A percentile compares a stretch with the other conserved stretches of the same genome.
Conservation (phyloP, 371 early-diverging fungal species). For the Mortierella sp. region DNA sequence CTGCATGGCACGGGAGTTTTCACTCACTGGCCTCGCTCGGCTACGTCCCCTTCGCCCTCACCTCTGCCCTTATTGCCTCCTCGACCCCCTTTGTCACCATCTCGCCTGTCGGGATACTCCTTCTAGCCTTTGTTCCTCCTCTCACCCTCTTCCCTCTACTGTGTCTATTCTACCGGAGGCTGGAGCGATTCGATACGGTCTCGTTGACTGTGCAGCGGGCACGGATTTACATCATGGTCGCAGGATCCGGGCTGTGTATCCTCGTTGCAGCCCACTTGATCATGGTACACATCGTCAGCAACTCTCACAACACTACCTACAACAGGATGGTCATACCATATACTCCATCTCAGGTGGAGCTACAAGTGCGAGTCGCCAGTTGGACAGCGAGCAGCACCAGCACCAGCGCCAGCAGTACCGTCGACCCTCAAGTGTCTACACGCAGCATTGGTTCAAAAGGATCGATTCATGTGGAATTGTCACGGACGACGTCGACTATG, state of each 20-base stretch:
- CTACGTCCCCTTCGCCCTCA: slow-evolving; percentile 51
- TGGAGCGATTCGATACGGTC: slow-evolving; percentile 38
- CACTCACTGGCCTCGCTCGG: slow-evolving; percentile 51
- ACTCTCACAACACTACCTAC: slow-evolving; percentile 26
- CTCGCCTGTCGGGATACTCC: slow-evolving; percentile 29
- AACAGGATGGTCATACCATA: slow-evolving; percentile 9
- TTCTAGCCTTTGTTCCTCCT: slow-evolving; percentile 44
- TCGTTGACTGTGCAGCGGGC: slow-evolving; percentile 47
- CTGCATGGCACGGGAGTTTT: slow-evolving; percentile 32
- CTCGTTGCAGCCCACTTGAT: slow-evolving; percentile 38
- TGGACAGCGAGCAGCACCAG: too few species aligned
- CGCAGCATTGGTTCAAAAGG: neutral
- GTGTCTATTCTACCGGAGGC: slow-evolving; percentile 44
- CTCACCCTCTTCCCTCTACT: slow-evolving; percentile 37
- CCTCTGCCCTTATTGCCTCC: slow-evolving; percentile 34
- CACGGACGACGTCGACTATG: neutral
- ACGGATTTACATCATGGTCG: slow-evolving; percentile 41
- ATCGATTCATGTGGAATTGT: neutral
- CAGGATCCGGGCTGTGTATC: slow-evolving; percentile 44
- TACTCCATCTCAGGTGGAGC: neutral
- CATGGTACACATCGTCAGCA: slow-evolving; percentile 30
- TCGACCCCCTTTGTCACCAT: slow-evolving; percentile 39
- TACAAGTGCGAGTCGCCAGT: too few species aligned
- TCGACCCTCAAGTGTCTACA: neutral
- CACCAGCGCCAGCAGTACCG: neutral